Conservation (phyloP, 768 basidiomycete species). For the Lyophyllum shimeji region DNA sequence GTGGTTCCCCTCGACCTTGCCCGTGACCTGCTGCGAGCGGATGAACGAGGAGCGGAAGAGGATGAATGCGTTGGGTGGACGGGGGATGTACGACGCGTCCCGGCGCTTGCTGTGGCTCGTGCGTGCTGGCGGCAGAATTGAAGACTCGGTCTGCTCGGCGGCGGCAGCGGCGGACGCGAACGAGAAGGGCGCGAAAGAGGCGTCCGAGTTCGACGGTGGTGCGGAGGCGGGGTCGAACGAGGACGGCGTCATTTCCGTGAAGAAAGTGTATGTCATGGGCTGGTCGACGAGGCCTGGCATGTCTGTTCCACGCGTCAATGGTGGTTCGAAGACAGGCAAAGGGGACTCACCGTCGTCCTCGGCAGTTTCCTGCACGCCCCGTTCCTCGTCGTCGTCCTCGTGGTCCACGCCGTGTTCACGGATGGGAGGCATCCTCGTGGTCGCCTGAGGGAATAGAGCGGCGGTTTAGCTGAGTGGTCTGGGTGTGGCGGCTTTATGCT, state of each 20-base stretch:
- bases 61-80: conserved; percentile 85
- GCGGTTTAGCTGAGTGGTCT: background rate
- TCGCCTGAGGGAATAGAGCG: background rate
- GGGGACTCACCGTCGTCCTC: background rate
- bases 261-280: conserved; percentile 8
- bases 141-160: conserved; percentile 2
- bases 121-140: conserved; percentile 14
- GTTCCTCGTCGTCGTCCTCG: background rate
- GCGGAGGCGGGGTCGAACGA: background rate
- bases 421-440: background rate
- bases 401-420: background rate
- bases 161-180: conserved; percentile 17
- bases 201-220: background rate
- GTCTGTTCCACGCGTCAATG: background rate
- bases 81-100: conserved; percentile 75
- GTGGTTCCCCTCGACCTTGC: conserved; percentile 78
- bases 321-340: background rate
- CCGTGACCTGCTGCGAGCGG: conserved; percentile 69
- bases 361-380: background rate
- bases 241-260: conserved; percentile 6
- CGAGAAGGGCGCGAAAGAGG: conserved; percentile 16
- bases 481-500: too few relatives aligned
- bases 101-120: conserved; percentile 58
- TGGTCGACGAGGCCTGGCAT: conserved; percentile 8
- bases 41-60: conserved; percentile 82